Base-by-base conservation (phyloP, 768 basidiomycete species). In the Amanita muscaria region DNA sequence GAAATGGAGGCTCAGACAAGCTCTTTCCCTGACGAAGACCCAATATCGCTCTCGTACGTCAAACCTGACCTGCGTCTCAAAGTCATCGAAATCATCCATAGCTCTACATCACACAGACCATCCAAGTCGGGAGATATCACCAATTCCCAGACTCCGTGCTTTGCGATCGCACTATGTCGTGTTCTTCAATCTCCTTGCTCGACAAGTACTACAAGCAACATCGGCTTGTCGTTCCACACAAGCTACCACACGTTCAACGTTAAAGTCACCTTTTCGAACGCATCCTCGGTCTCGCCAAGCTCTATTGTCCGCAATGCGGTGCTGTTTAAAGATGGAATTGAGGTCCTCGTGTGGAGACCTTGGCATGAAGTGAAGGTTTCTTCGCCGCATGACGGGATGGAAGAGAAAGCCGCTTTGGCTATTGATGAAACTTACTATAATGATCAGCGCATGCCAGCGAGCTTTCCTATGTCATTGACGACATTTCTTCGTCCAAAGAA, bases 81-180 rank as follows among this genome's bases (percentile, higher is more conserved):
- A 3, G 33, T 46, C 19, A 23, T 40, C 27, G 33, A 35, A 16
- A 35, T 46, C 18, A 19, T 40, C 24, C 45, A 15, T n/a, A 14
- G 29, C 21, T 38, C 45, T 6, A 15, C 19, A n/a, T n/a, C n/a
- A n/a, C n/a, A n/a, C n/a, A n/a, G n/a, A n/a, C n/a, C n/a, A n/a
- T 21, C 30, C 38, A 11, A 6, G 5, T 40, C 19, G 9, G 7
- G 19, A 7, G 10, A 37, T 12, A 10, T 45, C 37, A 46, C 22
- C 18, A 40, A 39, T 7, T 35, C 31, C 5, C 25, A 23, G 25
- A n/a, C 38, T 16, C 15, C 30, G 6, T 31, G 25, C 12, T 25
- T 34, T 15, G 45, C 37, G 11, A 46, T 46, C 19, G 45, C 45
- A 12, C 15, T 46, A 11, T n/a, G n/a, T n/a, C n/a, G n/a, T n/a